Base-by-base conservation (phyloP, 139 green algal genomes). In the Spirogloea muscicola region DNA sequence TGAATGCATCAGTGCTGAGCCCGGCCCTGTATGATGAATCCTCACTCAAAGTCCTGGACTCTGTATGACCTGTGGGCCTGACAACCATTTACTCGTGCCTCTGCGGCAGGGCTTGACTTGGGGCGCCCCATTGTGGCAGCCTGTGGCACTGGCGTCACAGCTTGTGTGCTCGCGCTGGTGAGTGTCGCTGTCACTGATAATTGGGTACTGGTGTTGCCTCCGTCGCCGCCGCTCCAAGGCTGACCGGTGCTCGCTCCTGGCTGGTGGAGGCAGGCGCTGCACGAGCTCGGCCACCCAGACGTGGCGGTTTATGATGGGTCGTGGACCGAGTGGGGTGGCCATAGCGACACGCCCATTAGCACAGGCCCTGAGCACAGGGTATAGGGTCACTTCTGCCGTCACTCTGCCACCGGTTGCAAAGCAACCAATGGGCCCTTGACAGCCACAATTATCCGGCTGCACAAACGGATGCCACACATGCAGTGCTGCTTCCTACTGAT, bases 121-220 rank as follows among this genome's bases (percentile, higher is more conserved):
- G 74, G 25, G 46, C 27, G 57, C 36, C 86, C 83, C 0, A 41
- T 96, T 0, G 82, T 94, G 2, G 77, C 58, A 25, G 88, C 66
- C 33, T 98, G 94, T 74, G 94, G 93, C 62, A 93, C 86, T 37
- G 94, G 94, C 1, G 87, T 96, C 10, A 98, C 93, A 0, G 94
- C 92, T 0, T 94, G 89, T 74, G 80, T 98, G 3, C 59, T 98
- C 52, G 89, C 91, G 5, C 84, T 97, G 38, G 68, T 76, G 49
- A 72, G 39, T 16, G 13, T 16, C 13, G 44, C 13, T 16, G 13
- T 16, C 44, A 52, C 13, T 27, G 13, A 52, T 52, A 16, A 52
- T 13, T 52, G 44, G 13, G 44, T 52, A 52, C 44, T 52, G 13
- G 44, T 27, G 16, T 16, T 13, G 13, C 44, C 44, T 52, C 44